Conservation (phyloP, 371 early-diverging fungal species). For the Blakeslea trispora region DNA sequence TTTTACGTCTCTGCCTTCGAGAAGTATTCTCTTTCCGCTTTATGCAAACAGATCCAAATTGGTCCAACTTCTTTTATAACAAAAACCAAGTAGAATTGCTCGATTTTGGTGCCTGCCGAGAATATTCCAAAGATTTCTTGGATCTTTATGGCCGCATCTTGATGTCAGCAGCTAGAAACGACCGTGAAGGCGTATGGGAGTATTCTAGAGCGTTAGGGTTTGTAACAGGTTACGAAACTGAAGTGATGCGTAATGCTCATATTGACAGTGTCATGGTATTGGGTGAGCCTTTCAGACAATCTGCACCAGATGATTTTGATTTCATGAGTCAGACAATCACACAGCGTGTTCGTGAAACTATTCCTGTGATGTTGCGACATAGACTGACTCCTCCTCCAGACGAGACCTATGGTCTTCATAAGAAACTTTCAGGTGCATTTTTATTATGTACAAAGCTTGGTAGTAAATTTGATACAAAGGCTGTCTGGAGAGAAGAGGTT, state of each 20-base stretch:
- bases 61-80: constrained; percentile 96
- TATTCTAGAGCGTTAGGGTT: constrained; percentile 86
- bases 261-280: constrained; percentile 85
- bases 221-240: constrained; percentile 91
- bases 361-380: constrained; percentile 94
- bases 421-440: constrained; percentile 93
- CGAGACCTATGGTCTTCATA: constrained; percentile 93
- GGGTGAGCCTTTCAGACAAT: constrained; percentile 81
- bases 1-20: constrained; percentile 82
- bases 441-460: constrained; percentile 87
- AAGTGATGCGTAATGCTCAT: constrained; percentile 88
- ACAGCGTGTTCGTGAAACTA: constrained; percentile 76
- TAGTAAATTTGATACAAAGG: constrained; percentile 71
- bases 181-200: constrained; percentile 74
- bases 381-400: constrained; percentile 96
- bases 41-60: constrained; percentile 99
- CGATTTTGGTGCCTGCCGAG: constrained; percentile 96
- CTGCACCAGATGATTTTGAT: constrained; percentile 65
- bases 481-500: constrained; percentile 63
- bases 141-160: constrained; percentile 78
- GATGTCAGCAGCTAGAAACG: constrained; percentile 69
- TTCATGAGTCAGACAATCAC: constrained; percentile 85
- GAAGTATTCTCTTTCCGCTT: constrained; percentile 92
- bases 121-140: constrained; percentile 75
- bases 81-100: constrained; percentile 75